These are phyloP conservation scores for Epichloe gansuensis DNA, from an alignment of 2,329 filamentous ascomycete species.

Conservation along the genomic window DNA sequence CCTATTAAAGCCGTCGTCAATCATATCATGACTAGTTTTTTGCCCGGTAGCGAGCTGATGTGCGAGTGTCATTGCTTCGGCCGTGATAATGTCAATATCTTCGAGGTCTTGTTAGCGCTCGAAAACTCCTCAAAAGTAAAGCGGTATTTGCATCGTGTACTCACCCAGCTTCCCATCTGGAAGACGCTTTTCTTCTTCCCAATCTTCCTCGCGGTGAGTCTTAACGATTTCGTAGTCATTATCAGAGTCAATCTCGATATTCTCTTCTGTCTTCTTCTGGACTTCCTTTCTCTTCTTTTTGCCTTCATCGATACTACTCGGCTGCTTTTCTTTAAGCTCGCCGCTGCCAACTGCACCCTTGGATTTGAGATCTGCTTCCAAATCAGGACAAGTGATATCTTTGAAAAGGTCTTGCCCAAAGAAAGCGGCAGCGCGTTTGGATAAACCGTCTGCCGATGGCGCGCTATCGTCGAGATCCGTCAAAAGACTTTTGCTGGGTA, in stretches of 20 bases:
- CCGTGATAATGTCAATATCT: slow-evolving; percentile 98
- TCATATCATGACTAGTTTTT: slow-evolving; percentile 64
- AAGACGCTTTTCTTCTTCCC: slow-evolving; percentile 52
- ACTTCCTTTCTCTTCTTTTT: slow-evolving; percentile 11
- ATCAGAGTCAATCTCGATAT: slow-evolving; percentile 26
- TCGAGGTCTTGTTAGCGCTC: slow-evolving; percentile 10
- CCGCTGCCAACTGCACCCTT: slow-evolving; percentile 19
- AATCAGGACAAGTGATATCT: slow-evolving; percentile 27
- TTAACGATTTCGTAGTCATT: slow-evolving; percentile 51
- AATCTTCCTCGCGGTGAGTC: slow-evolving; percentile 38
- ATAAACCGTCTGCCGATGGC: slow-evolving; percentile 43
- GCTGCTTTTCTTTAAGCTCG: neutral
- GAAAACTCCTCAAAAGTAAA: neutral
- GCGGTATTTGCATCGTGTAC: slow-evolving; percentile 7
- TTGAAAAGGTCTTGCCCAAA: slow-evolving; percentile 95
- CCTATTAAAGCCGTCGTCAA: slow-evolving; percentile 91
- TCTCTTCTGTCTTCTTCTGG: slow-evolving; percentile 5
- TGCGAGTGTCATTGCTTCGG: slow-evolving; percentile 94
- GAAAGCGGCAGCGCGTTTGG: slow-evolving; percentile 73
- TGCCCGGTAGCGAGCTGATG: slow-evolving; percentile 82
- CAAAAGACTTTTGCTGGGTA: slow-evolving; percentile 18
- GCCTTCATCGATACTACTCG: neutral
- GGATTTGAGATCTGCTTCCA: slow-evolving; percentile 33
- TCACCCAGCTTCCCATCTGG: slow-evolving; percentile 51
- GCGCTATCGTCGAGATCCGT: slow-evolving; percentile 28